Evolutionary conservation across 2,329 filamentous ascomycete genomes (phyloP).

Genomic region (Pseudogymnoascus sp.): DNA sequence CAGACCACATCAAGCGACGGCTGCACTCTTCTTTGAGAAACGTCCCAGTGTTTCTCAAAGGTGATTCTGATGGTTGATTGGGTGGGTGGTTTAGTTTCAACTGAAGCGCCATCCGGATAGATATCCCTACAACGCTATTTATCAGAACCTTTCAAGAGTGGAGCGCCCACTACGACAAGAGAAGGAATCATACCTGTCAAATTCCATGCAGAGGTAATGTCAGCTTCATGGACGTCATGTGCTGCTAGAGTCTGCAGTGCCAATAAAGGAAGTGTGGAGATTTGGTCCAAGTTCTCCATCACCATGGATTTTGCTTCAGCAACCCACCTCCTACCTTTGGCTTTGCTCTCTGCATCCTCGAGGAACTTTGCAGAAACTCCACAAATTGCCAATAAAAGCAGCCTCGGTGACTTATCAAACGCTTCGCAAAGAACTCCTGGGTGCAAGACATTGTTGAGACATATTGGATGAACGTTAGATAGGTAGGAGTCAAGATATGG

Average conservation of each 20-base stretch:
- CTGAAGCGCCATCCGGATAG: slow-evolving; percentile 10
- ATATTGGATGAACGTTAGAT: slow-evolving; percentile 7
- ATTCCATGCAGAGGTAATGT: slow-evolving; percentile 10
- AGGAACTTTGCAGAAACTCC: slow-evolving; percentile 10
- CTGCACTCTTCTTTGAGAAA: slow-evolving; percentile 9
- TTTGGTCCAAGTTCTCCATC: not conserved
- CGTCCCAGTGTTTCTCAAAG: not conserved
- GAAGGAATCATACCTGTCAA: slow-evolving; percentile 1
- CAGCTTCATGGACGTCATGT: slow-evolving; percentile 8
- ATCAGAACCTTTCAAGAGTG: not conserved
- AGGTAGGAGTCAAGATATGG: slow-evolving; percentile 9
- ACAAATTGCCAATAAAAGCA: not conserved
- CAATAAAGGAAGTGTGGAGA: slow-evolving; percentile 4
- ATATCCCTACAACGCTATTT: slow-evolving; percentile 1
- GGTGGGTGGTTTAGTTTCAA: not conserved
- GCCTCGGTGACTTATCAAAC: not conserved
- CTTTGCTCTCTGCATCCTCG: not conserved
- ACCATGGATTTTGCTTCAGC: slow-evolving; percentile 5
- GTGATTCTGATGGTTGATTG: not conserved
- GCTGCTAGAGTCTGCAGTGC: not conserved
- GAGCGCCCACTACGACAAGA: not conserved
- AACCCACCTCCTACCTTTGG: not conserved
- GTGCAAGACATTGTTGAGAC: slow-evolving; percentile 7
- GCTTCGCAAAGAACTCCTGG: slow-evolving; percentile 8
- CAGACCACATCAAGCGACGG: slow-evolving; percentile 9